A percentile compares a stretch with the other conserved stretches of the same genome.
Evolutionary conservation across 2,329 filamentous ascomycete species (phyloP).

Genomic region (Aspergillus quadrilineatus): DNA sequence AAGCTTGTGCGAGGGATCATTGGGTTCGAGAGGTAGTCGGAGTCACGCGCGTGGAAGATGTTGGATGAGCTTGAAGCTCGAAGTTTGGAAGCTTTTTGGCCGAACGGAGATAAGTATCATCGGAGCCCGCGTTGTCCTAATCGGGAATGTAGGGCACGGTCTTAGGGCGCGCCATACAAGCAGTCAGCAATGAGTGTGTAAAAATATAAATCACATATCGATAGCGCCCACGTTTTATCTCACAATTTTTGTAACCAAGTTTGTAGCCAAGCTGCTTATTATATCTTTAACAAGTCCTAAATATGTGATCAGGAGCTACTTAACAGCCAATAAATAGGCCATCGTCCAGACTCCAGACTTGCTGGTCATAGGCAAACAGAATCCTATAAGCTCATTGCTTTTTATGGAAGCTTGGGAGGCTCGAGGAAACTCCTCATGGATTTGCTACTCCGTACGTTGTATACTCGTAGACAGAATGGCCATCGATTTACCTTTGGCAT

Average conservation of each 20-base stretch:
- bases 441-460: too few relatives aligned
- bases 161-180: slow-evolving; percentile 19
- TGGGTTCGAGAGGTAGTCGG: not conserved
- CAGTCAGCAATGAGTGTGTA: not conserved
- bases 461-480: too few relatives aligned
- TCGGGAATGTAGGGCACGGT: slow-evolving; percentile 25
- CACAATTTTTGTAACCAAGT: too few relatives aligned
- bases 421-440: too few relatives aligned
- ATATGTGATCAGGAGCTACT: too few relatives aligned
- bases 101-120: slow-evolving; percentile 11
- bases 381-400: too few relatives aligned
- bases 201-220: too few relatives aligned
- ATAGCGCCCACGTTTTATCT: too few relatives aligned
- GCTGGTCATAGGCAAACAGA: not conserved
- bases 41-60: not conserved
- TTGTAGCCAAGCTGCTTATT: not conserved
- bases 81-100: slow-evolving; percentile 12
- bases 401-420: too few relatives aligned
- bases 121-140: slow-evolving; percentile 15
- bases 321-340: too few relatives aligned
- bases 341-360: not conserved
- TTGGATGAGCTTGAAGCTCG: slow-evolving; percentile 6
- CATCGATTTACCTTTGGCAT: too few relatives aligned
- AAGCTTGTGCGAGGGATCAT: not conserved
- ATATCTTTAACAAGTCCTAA: too few relatives aligned